These are phyloP conservation scores for Glycine tomentella DNA, from an alignment of 306 rosid genomes.

Conservation along the genomic window DNA sequence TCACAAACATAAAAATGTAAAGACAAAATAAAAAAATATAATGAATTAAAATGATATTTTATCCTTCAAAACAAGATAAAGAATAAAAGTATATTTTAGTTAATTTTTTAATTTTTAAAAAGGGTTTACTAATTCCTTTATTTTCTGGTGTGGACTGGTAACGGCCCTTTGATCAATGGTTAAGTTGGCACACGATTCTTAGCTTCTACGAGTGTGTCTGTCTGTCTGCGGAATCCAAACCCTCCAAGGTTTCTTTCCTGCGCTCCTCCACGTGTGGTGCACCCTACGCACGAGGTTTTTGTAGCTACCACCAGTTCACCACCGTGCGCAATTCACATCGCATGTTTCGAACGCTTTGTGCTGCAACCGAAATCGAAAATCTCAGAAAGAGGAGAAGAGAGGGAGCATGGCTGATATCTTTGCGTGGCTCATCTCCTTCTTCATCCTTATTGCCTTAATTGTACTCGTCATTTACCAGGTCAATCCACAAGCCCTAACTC, in stretches of 20 bases:
- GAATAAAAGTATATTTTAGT: too few species aligned
- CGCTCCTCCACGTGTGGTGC: constrained; percentile 6
- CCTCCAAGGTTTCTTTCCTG: constrained; percentile 17
- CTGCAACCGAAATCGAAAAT: constrained; percentile 21
- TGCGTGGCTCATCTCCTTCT: constrained; percentile 93
- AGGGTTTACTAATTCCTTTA: constrained; percentile 26
- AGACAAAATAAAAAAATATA: too few species aligned
- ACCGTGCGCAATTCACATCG: constrained; percentile 11
- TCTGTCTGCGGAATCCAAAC: constrained; percentile 24
- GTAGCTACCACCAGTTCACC: background rate
- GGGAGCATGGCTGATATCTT: constrained; percentile 75
- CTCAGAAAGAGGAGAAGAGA: constrained; percentile 26
- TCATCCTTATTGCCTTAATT: constrained; percentile 79
- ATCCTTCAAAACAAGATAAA: too few species aligned
- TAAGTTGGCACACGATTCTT: constrained; percentile 35
- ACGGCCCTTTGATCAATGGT: background rate
- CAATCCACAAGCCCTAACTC: constrained; percentile 37
- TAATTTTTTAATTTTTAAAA: background rate
- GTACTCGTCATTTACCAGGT: constrained; percentile 84
- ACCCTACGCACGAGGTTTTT: constrained; percentile 34
- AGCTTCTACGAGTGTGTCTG: constrained; percentile 36
- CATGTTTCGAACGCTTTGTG: constrained; percentile 28
- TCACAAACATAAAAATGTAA: too few species aligned
- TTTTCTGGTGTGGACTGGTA: background rate
- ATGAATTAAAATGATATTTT: too few species aligned